phyloP scores from a whole-genome alignment of 192 early-diverging fungal species.

The Umbelopsis isabellina region DNA sequence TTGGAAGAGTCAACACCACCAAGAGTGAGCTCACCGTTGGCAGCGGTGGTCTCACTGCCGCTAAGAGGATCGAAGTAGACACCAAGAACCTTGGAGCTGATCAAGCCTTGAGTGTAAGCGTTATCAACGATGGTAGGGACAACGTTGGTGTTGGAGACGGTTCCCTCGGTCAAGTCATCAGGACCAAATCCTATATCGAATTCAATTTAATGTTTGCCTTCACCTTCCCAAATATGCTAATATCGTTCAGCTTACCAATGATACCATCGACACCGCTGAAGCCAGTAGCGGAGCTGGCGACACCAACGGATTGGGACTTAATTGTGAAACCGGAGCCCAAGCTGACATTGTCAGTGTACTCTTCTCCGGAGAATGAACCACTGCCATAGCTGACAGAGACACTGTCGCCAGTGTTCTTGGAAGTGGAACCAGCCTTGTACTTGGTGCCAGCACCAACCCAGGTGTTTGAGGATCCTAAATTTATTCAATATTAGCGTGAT shows the following conservation, averaged over 20 bases:
- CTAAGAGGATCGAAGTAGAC: constrained; percentile 48
- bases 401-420: constrained; percentile 1
- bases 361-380: constrained; percentile 13
- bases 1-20: constrained; percentile 48
- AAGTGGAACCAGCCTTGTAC: constrained; percentile 14
- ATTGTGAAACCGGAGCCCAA: constrained; percentile 22
- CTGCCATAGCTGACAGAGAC: constrained; percentile 30
- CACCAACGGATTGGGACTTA: constrained; percentile 7
- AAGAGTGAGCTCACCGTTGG: constrained; percentile 46
- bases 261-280: constrained; percentile 38
- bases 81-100: constrained; percentile 40
- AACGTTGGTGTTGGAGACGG: background rate
- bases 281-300: constrained; percentile 23
- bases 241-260: constrained; percentile 23
- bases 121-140: constrained; percentile 30
- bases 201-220: background rate
- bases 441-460: constrained; percentile 24
- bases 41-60: constrained; percentile 20
- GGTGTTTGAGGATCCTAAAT: constrained; percentile 29
- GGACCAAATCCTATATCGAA: constrained; percentile 26
- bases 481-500: no score
- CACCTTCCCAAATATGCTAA: background rate
- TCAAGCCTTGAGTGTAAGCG: constrained; percentile 19
- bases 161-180: constrained; percentile 19
- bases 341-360: constrained; percentile 24